Evolutionary conservation across 768 basidiomycete species (phyloP).

Genomic region (Baorangia bicolor): DNA sequence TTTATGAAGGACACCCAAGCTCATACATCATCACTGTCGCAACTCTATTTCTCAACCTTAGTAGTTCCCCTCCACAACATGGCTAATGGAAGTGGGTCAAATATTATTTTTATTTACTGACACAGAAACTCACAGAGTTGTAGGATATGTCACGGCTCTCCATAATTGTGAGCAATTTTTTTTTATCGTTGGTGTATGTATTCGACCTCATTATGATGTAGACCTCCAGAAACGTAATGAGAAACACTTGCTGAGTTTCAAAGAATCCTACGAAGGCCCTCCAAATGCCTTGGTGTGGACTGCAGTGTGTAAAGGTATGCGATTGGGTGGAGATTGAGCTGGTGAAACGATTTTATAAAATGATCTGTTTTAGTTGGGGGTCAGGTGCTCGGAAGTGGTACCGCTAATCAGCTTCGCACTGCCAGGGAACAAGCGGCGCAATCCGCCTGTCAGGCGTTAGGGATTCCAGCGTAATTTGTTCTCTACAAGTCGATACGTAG

Average conservation of each 20-base stretch:
- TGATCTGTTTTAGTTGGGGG: conserved; percentile 42
- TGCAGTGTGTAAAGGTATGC: conserved; percentile 56
- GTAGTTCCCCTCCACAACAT: conserved; percentile 11
- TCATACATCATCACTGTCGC: background rate
- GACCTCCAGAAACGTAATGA: conserved; percentile 38
- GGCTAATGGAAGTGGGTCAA: conserved; percentile 21
- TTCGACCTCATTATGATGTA: conserved; percentile 14
- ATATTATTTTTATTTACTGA: background rate
- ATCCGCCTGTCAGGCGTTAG: conserved; percentile 39
- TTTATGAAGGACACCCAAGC: background rate
- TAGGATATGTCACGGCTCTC: conserved; percentile 35
- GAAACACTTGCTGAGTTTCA: conserved; percentile 40
- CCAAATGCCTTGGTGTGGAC: conserved; percentile 48
- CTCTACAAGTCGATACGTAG: conserved; percentile 2
- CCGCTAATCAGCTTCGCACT: conserved; percentile 40
- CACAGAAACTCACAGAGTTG: conserved; percentile 9
- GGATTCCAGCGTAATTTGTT: conserved; percentile 13
- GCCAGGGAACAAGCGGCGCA: conserved; percentile 52
- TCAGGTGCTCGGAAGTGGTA: conserved; percentile 46
- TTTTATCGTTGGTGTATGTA: background rate
- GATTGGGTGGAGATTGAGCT: background rate
- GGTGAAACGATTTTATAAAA: background rate
- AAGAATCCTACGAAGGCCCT: conserved; percentile 41
- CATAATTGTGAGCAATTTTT: conserved; percentile 45
- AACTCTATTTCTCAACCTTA: background rate